Base-by-base conservation (phyloP, 2,329 filamentous ascomycete genomes). In the Aureobasidium sp. region DNA sequence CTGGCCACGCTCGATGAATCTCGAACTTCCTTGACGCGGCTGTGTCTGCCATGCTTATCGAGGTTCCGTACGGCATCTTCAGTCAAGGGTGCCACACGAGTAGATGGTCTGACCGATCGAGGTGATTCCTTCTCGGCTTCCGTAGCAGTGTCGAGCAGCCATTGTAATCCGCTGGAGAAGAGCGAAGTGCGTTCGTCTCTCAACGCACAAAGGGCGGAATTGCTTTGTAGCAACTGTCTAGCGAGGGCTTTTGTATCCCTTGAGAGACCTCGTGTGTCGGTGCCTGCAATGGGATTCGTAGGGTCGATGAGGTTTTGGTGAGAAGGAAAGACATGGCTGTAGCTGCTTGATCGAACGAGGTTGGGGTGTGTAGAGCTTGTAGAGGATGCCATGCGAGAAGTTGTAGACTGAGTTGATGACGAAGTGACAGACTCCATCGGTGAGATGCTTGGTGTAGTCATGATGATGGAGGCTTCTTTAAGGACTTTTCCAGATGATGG, bases 151-250 rank as follows among this genome's bases (percentile, higher is more conserved):
- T 59, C 55, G 26, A 59, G 55, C 5, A 59, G 43, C 55, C 55
- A 59, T 29, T 59, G 55, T 39, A 59, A 26, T 13, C 55, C 55
- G 20, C n/a, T 59, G n/a, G 29, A 32, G 34, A 59, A 59, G 13
- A 59, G 55, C 12, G 29, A 7, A 7, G 43, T 34, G 24, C 43
- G 29, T 37, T 59, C 41, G 17, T 48, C 41, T 36, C 34, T n/a
- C 7, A 36, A 26, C 10, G 53, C 53, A 6, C 10, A 6, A 34
- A 15, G 12, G 1, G 9, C 15, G 0, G 55, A 13, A 8, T 48
- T 47, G 32, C 3, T 10, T n/a, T 57, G 39, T 20, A 59, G 43
- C 15, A 59, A 2, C 20, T 29, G 43, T 48, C 20, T 37, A 32
- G 43, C 43, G 20, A 59, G 55, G 5, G 27, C 27, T 47, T 47